Evolutionary conservation across 169 alveolate genomes (phyloP).

Genomic region (Plasmodium billcollinsi): DNA sequence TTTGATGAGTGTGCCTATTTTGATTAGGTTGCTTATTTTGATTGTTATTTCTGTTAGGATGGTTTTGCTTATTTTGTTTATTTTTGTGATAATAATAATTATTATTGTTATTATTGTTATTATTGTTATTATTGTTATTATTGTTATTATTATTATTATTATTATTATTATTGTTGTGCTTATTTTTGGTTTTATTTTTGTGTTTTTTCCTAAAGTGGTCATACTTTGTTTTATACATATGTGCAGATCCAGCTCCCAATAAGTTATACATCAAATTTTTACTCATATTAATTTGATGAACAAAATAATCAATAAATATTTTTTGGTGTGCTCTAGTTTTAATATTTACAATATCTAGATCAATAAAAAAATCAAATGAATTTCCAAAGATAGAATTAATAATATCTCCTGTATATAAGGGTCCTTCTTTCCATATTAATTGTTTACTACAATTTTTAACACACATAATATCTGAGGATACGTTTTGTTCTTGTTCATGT

Average conservation of each 20-base stretch:
- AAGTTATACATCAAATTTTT: slow-evolving; percentile 79
- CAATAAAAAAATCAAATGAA: slow-evolving; percentile 84
- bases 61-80: no score
- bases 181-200: slow-evolving; percentile 22
- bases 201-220: slow-evolving; percentile 41
- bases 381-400: slow-evolving; percentile 79
- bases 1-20: no score
- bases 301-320: slow-evolving; percentile 84
- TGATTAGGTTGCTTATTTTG: no score
- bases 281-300: slow-evolving; percentile 85
- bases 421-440: slow-evolving; percentile 80
- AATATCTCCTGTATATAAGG: slow-evolving; percentile 81
- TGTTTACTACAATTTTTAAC: slow-evolving; percentile 85
- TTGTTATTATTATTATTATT: no score
- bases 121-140: no score
- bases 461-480: slow-evolving; percentile 84
- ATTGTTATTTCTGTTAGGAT: no score
- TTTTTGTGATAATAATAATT: no score
- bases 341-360: slow-evolving; percentile 83
- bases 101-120: no score
- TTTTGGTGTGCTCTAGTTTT: slow-evolving; percentile 80
- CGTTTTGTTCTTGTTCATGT: slow-evolving; percentile 72
- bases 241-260: slow-evolving; percentile 39
- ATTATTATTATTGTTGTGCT: background rate
- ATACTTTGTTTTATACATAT: slow-evolving; percentile 32